These are phyloP conservation scores for Aspergillus biplanus DNA, from an alignment of 495 filamentous ascomycete species.

Conservation along the genomic window DNA sequence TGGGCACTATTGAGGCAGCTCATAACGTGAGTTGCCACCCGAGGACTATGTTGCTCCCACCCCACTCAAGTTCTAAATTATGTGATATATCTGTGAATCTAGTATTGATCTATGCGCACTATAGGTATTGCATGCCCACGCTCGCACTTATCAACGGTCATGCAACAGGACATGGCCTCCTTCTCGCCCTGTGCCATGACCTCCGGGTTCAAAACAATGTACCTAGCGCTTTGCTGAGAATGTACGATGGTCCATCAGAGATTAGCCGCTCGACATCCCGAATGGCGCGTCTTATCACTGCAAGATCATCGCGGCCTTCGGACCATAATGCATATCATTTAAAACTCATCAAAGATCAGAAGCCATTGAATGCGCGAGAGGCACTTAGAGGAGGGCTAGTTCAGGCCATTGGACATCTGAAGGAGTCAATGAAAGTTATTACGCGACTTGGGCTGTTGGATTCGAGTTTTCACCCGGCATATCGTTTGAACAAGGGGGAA, in stretches of 20 bases:
- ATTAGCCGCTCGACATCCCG: not conserved
- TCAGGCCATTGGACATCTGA: not conserved
- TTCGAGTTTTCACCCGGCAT: not conserved
- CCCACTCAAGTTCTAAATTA: too few species aligned
- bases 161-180: not conserved
- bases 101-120: not conserved
- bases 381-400: not conserved
- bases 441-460: not conserved
- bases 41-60: too few species aligned
- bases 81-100: not conserved
- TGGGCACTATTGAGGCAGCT: not conserved
- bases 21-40: not conserved
- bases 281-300: not conserved
- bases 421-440: not conserved
- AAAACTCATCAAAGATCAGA: not conserved
- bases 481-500: not conserved
- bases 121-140: not conserved
- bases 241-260: not conserved
- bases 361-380: not conserved
- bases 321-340: not conserved
- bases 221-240: not conserved
- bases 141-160: not conserved
- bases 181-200: not conserved
- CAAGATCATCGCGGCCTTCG: not conserved
- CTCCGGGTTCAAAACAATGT: not conserved